Conservation (phyloP, 192 early-diverging fungal genomes). For the Spizellomyces sp. region DNA sequence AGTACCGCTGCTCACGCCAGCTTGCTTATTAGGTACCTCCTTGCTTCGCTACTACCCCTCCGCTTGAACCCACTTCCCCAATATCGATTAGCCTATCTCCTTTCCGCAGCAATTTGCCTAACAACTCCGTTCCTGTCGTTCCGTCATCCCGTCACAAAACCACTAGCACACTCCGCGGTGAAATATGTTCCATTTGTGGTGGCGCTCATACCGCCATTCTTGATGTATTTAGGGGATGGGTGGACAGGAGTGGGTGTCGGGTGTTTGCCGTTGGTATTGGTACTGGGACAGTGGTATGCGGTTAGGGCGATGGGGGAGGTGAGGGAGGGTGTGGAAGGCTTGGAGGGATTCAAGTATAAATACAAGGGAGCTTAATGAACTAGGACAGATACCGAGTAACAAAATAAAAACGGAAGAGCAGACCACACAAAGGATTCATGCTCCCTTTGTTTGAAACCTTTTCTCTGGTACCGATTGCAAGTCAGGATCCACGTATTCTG, state of each 20-base stretch:
- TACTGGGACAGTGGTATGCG: constrained; percentile 8
- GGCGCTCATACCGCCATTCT: background rate
- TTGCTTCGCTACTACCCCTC: too few relatives aligned
- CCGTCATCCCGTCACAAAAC: background rate
- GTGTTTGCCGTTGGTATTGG: background rate
- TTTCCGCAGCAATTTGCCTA: background rate
- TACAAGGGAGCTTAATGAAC: constrained; percentile 6
- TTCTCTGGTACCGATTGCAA: background rate
- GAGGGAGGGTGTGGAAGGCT: background rate
- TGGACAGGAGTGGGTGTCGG: background rate
- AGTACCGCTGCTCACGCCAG: too few relatives aligned
- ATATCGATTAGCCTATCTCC: too few relatives aligned
- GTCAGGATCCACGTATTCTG: background rate
- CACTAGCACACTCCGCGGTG: background rate
- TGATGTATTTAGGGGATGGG: background rate
- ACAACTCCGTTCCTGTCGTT: background rate
- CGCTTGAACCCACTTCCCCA: too few relatives aligned
- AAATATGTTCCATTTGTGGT: background rate
- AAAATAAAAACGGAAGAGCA: background rate
- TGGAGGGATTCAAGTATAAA: constrained; percentile 9
- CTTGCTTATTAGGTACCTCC: too few relatives aligned
- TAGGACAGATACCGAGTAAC: background rate
- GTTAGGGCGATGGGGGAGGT: background rate
- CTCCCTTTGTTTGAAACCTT: background rate
- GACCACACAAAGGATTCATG: background rate